phyloP scores from a whole-genome alignment of 306 rosid species.

The Senna tora region DNA sequence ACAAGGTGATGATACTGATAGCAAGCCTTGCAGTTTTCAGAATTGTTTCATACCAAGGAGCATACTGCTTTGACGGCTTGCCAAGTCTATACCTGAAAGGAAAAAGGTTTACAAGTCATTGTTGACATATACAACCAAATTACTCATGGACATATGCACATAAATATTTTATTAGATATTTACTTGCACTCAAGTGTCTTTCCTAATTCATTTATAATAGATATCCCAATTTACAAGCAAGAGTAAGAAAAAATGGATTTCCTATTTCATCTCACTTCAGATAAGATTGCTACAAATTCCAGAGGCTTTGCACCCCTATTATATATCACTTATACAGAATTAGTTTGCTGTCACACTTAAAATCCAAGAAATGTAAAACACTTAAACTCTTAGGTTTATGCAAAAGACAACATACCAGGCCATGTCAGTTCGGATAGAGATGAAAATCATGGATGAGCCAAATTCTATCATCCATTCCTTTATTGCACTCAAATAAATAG shows the following conservation, averaged over 20 bases:
- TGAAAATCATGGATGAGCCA: constrained; percentile 84
- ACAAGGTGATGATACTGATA: constrained; percentile 69
- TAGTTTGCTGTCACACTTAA: neutral
- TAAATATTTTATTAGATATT: constrained; percentile 4
- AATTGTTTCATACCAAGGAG: constrained; percentile 85
- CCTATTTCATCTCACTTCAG: constrained; percentile 17
- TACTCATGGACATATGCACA: constrained; percentile 2
- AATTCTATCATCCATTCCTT: constrained; percentile 98
- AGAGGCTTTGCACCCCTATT: neutral
- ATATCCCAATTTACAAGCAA: constrained; percentile 14
- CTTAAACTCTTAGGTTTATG: constrained; percentile 29
- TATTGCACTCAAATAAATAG: constrained; percentile 84
- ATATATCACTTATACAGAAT: constrained; percentile 24
- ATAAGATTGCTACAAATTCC: constrained; percentile 1
- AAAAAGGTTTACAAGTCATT: constrained; percentile 19
- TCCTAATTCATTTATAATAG: constrained; percentile 11
- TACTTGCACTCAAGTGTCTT: neutral
- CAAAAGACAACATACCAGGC: constrained; percentile 70
- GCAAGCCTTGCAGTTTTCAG: constrained; percentile 83
- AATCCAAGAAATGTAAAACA: neutral
- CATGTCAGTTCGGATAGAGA: constrained; percentile 90
- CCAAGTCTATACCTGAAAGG: constrained; percentile 88
- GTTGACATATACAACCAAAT: constrained; percentile 23
- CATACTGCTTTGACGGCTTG: constrained; percentile 89
- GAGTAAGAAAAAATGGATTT: constrained; percentile 8